These are phyloP conservation scores for Stenogyne calaminthoides DNA, from an alignment of 305 asterid genomes.

Conservation along the genomic window DNA sequence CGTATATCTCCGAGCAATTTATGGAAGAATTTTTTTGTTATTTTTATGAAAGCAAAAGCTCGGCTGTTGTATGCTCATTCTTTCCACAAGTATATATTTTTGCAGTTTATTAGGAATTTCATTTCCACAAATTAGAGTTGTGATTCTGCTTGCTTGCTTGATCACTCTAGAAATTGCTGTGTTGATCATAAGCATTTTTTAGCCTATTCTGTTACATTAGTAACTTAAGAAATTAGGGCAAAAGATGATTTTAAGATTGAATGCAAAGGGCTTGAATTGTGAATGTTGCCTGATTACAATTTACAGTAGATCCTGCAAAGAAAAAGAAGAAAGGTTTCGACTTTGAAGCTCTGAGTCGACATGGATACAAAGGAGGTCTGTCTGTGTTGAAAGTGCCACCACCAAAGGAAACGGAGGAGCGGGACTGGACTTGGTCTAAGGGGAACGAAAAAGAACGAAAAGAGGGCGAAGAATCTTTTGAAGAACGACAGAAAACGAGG, in stretches of 20 bases:
- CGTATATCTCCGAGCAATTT: neutral
- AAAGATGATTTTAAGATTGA: neutral
- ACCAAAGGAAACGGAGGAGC: slow-evolving; percentile 67
- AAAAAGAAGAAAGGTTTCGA: slow-evolving; percentile 69
- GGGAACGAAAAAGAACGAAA: slow-evolving; percentile 61
- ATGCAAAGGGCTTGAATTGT: slow-evolving; percentile 5
- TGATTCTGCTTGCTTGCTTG: neutral
- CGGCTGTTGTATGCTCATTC: neutral
- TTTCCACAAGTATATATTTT: neutral
- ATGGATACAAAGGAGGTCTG: slow-evolving; percentile 87
- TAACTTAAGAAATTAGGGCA: neutral
- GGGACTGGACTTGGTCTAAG: slow-evolving; percentile 82
- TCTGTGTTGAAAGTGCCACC: slow-evolving; percentile 86
- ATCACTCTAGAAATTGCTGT: neutral
- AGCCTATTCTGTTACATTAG: neutral
- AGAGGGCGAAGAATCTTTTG: slow-evolving; percentile 67
- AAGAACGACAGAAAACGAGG: slow-evolving; percentile 78
- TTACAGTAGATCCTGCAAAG: slow-evolving; percentile 60
- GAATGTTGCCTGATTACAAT: slow-evolving; percentile 18
- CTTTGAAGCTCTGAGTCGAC: slow-evolving; percentile 73
- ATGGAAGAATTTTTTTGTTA: neutral
- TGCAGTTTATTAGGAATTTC: neutral
- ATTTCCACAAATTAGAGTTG: neutral
- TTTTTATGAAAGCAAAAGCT: neutral
- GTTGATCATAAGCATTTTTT: neutral